Conservation (phyloP, 495 filamentous ascomycete species). For the Antarctomyces pellizariae region DNA sequence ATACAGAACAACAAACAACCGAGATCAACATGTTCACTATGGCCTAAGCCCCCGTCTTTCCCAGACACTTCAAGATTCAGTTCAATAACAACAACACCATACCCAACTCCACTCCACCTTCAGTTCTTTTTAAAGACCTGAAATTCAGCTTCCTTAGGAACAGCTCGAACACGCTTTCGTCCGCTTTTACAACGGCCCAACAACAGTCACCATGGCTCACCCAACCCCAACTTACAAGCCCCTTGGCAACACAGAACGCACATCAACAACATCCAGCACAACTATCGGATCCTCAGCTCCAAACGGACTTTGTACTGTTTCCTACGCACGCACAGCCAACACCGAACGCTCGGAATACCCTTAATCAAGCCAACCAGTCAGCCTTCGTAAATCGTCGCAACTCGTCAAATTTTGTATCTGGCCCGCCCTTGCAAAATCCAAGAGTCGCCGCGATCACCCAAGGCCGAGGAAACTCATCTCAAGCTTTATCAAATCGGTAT, state of each 20-base stretch:
- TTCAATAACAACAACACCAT: too few relatives aligned
- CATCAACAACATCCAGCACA: slow-evolving; percentile 12
- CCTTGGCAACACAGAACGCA: not conserved
- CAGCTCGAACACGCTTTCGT: too few relatives aligned
- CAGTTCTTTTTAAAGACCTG: too few relatives aligned
- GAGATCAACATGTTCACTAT: too few relatives aligned
- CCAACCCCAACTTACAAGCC: not conserved
- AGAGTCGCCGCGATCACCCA: slow-evolving; percentile 35
- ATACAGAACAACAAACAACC: too few relatives aligned
- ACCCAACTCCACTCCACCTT: too few relatives aligned
- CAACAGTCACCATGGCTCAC: not conserved
- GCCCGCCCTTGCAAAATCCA: slow-evolving; percentile 24
- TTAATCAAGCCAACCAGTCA: slow-evolving; percentile 21
- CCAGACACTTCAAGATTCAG: too few relatives aligned
- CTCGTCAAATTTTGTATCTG: slow-evolving; percentile 17
- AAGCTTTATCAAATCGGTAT: slow-evolving; percentile 33
- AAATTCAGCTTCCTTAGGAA: too few relatives aligned
- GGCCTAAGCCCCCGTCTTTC: too few relatives aligned
- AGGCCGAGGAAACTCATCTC: slow-evolving; percentile 31
- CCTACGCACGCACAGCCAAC: slow-evolving; percentile 18
- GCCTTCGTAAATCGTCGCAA: slow-evolving; percentile 19
- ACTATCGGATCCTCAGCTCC: slow-evolving; percentile 14
- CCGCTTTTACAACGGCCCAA: too few relatives aligned
- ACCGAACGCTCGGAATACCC: slow-evolving; percentile 18
- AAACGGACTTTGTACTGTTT: slow-evolving; percentile 32